Evolutionary conservation across 1,139 yeast species (phyloP), one percentile per base, ranked within the genome.

Genomic region (Diutina mesorugosa): DNA sequence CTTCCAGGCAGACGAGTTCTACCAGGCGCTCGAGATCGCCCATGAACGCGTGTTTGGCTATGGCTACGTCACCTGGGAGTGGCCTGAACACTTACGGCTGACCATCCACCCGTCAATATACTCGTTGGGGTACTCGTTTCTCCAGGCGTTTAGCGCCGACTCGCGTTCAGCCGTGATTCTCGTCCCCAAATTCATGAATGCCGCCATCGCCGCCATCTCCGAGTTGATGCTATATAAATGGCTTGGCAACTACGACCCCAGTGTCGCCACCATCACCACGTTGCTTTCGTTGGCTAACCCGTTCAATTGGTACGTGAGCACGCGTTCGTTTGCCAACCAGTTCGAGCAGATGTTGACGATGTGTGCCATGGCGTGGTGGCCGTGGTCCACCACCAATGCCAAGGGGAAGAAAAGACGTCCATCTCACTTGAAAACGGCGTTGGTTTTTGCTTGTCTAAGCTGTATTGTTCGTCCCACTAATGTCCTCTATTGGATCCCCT

Each of bases 1-100:
- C 66, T 93, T 93, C 71, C 99, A 95, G 68, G 95, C 99, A 0
- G 99, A 95, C 68, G 99, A 95, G 68, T 95, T 78, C 71, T 95
- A 86, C 82, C 99, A 95, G 69, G 77, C 93, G 0, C 72, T 95
- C 53, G 99, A 95, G 65, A 97, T 97, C 0, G 99, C 99, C 0
- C 96, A 91, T 68, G 60, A 66, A 10, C 71, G 77, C 32, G 85
- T 85, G 0, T 90, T 78, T 67, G 93, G 95, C 1, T 86, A 84
- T 60, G 99, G 99, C 0, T 83, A 84, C 63, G 66, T 84, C 54
- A 90, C 99, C 0, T 95, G 99, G 99, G 99, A 95, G 69, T 95
- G 99, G 99, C 66, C 72, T 45, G 74, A 78, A 56, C 85, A 83
- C 1, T 71, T 95, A 9, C 71, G 99, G 59, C 86, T 96, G 16